phyloP scores from a whole-genome alignment of 495 filamentous ascomycete genomes.

The Penicillium chermesinum region DNA sequence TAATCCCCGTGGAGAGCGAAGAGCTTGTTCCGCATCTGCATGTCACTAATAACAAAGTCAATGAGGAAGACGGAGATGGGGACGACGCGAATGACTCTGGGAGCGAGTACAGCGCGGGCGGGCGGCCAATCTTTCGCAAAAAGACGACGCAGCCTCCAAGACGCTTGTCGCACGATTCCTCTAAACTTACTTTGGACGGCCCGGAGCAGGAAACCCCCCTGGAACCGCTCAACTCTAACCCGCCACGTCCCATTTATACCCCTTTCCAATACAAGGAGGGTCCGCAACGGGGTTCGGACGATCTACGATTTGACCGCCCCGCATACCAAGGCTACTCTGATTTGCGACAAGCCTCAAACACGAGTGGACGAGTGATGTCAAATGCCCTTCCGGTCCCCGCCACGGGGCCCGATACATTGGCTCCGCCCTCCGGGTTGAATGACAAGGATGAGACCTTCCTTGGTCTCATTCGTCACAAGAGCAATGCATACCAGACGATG shows the following conservation, averaged over 20 bases:
- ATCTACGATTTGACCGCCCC: conserved; percentile 33
- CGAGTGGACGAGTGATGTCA: conserved; percentile 42
- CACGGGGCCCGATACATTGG: conserved; percentile 14
- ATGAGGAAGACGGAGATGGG: conserved; percentile 26
- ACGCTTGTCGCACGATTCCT: conserved; percentile 13
- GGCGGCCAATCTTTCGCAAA: conserved; percentile 38
- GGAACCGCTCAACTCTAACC: conserved; percentile 32
- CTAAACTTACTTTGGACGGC: conserved; percentile 8
- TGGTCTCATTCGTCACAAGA: conserved; percentile 44
- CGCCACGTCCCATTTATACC: conserved; percentile 43
- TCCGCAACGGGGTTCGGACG: conserved; percentile 42
- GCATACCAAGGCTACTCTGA: conserved; percentile 46
- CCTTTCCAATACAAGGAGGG: conserved; percentile 46
- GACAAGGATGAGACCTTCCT: conserved; percentile 42
- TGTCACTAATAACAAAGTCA: not conserved
- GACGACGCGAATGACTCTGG: conserved; percentile 22
- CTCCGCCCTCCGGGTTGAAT: conserved; percentile 10
- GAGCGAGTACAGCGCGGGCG: conserved; percentile 44
- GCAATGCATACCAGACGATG: conserved; percentile 30
- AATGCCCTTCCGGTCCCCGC: conserved; percentile 20
- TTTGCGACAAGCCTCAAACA: conserved; percentile 38
- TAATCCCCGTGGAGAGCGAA: conserved; percentile 34
- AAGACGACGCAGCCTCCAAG: conserved; percentile 7
- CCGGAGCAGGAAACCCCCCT: conserved; percentile 17
- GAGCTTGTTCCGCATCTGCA: conserved; percentile 9